Evolutionary conservation across 2,329 filamentous ascomycete genomes (phyloP).

Genomic region (Cladosporium cucumerinum): DNA sequence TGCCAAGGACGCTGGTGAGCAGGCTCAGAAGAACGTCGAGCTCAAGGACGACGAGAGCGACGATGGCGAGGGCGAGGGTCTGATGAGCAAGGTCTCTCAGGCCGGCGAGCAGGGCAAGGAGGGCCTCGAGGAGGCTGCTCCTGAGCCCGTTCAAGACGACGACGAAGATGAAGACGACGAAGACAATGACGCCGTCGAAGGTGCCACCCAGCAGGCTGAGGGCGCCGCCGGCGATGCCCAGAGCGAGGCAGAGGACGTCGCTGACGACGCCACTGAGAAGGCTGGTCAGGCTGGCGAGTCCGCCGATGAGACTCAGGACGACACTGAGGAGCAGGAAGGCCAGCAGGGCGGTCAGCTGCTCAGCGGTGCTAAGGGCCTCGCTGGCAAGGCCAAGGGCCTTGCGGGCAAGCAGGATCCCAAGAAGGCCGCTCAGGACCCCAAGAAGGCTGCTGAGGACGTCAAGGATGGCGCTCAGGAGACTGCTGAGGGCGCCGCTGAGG

Average conservation of each 20-base stretch:
- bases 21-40: slow-evolving; percentile 34
- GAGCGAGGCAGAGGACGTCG: slow-evolving; percentile 33
- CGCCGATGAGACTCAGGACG: slow-evolving; percentile 31
- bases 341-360: slow-evolving; percentile 37
- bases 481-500: slow-evolving; percentile 32
- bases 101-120: slow-evolving; percentile 44
- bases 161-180: slow-evolving; percentile 41
- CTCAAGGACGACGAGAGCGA: slow-evolving; percentile 38
- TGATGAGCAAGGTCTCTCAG: slow-evolving; percentile 47
- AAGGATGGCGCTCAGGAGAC: slow-evolving; percentile 31
- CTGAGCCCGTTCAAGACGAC: slow-evolving; percentile 45
- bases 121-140: slow-evolving; percentile 44
- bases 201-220: slow-evolving; percentile 41
- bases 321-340: slow-evolving; percentile 28
- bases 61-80: slow-evolving; percentile 35
- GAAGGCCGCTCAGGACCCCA: slow-evolving; percentile 33
- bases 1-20: slow-evolving; percentile 35
- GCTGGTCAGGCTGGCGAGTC: slow-evolving; percentile 37
- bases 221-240: slow-evolving; percentile 42
- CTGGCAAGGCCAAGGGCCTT: slow-evolving; percentile 46
- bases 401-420: slow-evolving; percentile 43
- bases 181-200: slow-evolving; percentile 36
- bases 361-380: slow-evolving; percentile 45
- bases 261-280: slow-evolving; percentile 44
- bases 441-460: slow-evolving; percentile 35